Evolutionary conservation across 73 alveolate species (phyloP).

Genomic region (Stentor coeruleus): DNA sequence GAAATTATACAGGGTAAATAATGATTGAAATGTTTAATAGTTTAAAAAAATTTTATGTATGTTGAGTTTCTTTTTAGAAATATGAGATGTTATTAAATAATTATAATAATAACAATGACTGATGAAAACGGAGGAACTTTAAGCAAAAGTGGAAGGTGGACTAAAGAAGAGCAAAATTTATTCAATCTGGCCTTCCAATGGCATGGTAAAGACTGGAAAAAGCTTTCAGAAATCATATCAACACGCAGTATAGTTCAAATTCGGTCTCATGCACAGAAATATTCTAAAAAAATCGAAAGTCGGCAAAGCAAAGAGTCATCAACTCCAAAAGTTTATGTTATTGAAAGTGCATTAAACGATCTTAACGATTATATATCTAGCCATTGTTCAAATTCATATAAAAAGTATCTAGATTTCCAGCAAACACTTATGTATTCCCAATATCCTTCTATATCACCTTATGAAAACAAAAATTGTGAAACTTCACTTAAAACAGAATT

Average conservation of each 20-base stretch:
- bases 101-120: background rate
- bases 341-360: background rate
- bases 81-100: too few relatives aligned
- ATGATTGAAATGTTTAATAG: background rate
- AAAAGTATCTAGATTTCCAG: background rate
- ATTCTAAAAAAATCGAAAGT: slow-evolving; percentile 54
- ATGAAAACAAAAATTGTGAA: background rate
- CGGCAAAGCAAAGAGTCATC: background rate
- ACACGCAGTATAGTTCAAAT: slow-evolving; percentile 72
- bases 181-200: slow-evolving; percentile 59
- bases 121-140: background rate
- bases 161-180: slow-evolving; percentile 72
- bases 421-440: background rate
- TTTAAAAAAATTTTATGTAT: too few relatives aligned
- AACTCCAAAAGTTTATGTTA: background rate
- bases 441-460: background rate
- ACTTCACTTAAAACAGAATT: too few relatives aligned
- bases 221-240: slow-evolving; percentile 50
- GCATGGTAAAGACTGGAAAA: slow-evolving; percentile 77
- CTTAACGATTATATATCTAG: background rate
- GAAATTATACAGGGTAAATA: background rate
- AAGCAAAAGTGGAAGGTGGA: slow-evolving; percentile 74
- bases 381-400: background rate
- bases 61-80: too few relatives aligned
- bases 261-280: slow-evolving; percentile 81